Percentiles rank a stretch among this genome's conserved stretches.
phyloP scores from a whole-genome alignment of 768 basidiomycete genomes.

The Flagelloscypha sp. region DNA sequence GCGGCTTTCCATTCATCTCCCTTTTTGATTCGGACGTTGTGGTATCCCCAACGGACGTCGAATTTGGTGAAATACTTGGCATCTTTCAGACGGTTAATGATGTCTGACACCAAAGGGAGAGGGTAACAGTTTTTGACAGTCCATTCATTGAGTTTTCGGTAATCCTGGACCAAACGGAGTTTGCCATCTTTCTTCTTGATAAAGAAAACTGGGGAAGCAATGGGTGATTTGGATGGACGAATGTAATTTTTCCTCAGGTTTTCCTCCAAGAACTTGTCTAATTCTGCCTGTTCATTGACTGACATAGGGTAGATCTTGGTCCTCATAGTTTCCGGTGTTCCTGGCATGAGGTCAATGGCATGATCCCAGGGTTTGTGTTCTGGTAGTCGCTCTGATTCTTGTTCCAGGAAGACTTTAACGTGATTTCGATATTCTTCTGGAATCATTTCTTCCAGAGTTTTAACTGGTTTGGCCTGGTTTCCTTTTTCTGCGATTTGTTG shows the following conservation, averaged over 20 bases:
- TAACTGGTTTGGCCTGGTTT: too few species aligned
- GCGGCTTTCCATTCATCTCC: conserved; percentile 22
- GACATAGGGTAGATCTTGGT: conserved; percentile 18
- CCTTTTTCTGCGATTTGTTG: too few species aligned
- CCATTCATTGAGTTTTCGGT: conserved; percentile 11
- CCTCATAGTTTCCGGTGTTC: conserved; percentile 10
- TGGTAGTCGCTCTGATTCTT: not conserved
- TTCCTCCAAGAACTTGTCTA: conserved; percentile 15
- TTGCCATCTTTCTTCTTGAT: conserved; percentile 14
- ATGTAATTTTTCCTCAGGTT: conserved; percentile 19
- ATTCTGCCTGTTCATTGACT: conserved; percentile 10
- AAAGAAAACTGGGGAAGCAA: conserved; percentile 4
- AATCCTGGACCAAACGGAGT: conserved; percentile 6
- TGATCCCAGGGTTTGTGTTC: conserved; percentile 15
- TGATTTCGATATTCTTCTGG: conserved; percentile 15
- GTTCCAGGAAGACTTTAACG: not conserved
- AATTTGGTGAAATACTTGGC: conserved; percentile 23
- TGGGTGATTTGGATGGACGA: conserved; percentile 3
- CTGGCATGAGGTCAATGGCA: conserved; percentile 10
- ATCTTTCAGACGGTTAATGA: conserved; percentile 14
- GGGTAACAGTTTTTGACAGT: conserved; percentile 20
- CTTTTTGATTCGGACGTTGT: conserved; percentile 19
- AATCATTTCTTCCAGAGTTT: conserved; percentile 9
- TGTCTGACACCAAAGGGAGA: conserved; percentile 18
- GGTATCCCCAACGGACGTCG: conserved; percentile 25